Evolutionary conservation across 495 filamentous ascomycete genomes (phyloP).

Genomic region (Annulohypoxylon maeteangense): DNA sequence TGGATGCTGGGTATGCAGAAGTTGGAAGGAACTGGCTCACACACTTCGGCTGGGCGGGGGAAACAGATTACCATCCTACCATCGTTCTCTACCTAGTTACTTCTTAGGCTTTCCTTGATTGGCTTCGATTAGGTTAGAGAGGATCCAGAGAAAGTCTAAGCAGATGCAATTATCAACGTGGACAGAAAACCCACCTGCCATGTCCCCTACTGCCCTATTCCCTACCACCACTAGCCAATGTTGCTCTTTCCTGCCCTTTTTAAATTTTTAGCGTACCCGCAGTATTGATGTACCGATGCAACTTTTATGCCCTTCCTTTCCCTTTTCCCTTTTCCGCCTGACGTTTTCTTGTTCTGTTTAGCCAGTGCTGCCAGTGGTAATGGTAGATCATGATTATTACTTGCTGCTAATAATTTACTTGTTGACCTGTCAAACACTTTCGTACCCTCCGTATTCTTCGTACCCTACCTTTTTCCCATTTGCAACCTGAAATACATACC

Average conservation of each 20-base stretch:
- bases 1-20: constrained; percentile 17
- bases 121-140: constrained; percentile 17
- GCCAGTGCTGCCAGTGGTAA: constrained; percentile 40
- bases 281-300: constrained; percentile 36
- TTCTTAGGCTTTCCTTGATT: constrained; percentile 26
- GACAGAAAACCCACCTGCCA: constrained; percentile 35
- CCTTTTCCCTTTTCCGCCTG: constrained; percentile 28
- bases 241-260: constrained; percentile 20
- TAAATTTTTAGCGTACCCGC: constrained; percentile 42
- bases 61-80: constrained; percentile 37
- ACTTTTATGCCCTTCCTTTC: constrained; percentile 28
- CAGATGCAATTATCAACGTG: constrained; percentile 38
- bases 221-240: constrained; percentile 6
- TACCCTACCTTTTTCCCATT: neutral
- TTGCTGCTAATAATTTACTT: constrained; percentile 27
- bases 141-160: constrained; percentile 20
- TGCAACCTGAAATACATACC: neutral
- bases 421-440: neutral
- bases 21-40: constrained; percentile 37
- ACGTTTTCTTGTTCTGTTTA: constrained; percentile 35
- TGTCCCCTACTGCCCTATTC: neutral
- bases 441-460: neutral
- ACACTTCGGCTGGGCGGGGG: constrained; percentile 37
- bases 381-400: constrained; percentile 26
- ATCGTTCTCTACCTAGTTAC: neutral